A percentile compares a stretch with the other conserved stretches of the same genome.
Evolutionary conservation across 73 alveolate species (phyloP).

Genomic region (Paramecium pentaurelia): DNA sequence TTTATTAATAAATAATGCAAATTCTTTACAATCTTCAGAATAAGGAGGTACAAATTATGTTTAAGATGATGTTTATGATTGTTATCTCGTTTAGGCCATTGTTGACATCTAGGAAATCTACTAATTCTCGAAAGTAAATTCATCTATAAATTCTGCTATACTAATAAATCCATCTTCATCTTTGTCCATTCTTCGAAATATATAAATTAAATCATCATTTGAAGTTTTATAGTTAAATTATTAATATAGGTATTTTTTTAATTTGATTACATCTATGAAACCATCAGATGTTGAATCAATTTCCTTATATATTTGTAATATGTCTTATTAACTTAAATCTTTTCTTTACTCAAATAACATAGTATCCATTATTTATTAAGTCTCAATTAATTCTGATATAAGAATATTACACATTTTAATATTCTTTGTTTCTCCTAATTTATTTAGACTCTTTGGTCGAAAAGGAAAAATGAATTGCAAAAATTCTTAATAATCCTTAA

Average conservation of each 20-base stretch:
- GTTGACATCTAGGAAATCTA: conserved; percentile 6
- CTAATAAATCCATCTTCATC: conserved; percentile 43
- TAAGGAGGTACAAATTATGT: not conserved
- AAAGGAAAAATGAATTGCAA: not conserved
- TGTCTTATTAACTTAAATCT: not conserved
- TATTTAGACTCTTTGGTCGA: not conserved
- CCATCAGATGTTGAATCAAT: not conserved
- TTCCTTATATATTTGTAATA: not conserved
- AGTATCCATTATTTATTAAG: not conserved
- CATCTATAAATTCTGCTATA: conserved; percentile 13
- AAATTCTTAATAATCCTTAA: not conserved
- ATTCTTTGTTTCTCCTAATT: conserved; percentile 18
- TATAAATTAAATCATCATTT: not conserved
- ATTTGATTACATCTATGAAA: not conserved
- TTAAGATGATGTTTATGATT: not conserved
- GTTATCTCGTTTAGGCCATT: not conserved
- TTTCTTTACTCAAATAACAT: not conserved
- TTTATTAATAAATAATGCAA: not conserved
- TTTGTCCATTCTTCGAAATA: conserved; percentile 17
- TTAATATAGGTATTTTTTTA: not conserved
- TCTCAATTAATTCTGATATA: not conserved
- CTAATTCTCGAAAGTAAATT: not conserved
- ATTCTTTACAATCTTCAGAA: not conserved
- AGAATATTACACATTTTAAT: not conserved
- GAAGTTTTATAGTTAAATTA: not conserved